Percentiles rank a stretch among this genome's conserved stretches.
These are phyloP conservation scores for Talaromyces pinophilus DNA, from an alignment of 2,329 filamentous ascomycete species.

Conservation along the genomic window DNA sequence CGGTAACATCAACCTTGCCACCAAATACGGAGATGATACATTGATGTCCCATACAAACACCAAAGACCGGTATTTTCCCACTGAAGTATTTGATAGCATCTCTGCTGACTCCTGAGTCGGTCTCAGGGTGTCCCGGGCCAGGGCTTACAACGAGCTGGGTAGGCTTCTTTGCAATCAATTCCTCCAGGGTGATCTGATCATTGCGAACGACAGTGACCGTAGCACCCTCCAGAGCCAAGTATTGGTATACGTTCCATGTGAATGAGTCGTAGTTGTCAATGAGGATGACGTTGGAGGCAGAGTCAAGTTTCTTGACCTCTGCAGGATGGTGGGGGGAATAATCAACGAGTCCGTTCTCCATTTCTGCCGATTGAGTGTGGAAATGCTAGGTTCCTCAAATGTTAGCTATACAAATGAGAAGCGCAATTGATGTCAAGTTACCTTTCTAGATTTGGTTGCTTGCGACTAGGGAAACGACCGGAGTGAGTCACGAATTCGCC, in stretches of 20 bases:
- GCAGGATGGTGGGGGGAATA: constrained; percentile 80
- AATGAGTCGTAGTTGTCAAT: constrained; percentile 99
- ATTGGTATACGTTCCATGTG: constrained; percentile 99
- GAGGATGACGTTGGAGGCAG: constrained; percentile 85
- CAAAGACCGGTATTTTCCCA: constrained; percentile 91
- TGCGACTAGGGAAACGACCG: neutral
- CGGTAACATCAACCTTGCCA: constrained; percentile 85
- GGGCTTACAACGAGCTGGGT: constrained; percentile 95
- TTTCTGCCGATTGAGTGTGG: constrained; percentile 21
- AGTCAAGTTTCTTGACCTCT: constrained; percentile 69
- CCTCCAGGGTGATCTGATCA: constrained; percentile 82
- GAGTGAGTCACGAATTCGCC: constrained; percentile 12
- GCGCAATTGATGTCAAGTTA: neutral
- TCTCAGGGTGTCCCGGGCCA: constrained; percentile 87
- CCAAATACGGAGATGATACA: constrained; percentile 96
- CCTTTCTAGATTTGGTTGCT: neutral
- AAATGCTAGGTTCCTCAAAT: neutral
- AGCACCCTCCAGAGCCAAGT: constrained; percentile 92
- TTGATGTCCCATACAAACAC: constrained; percentile 99
- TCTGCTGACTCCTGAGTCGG: constrained; percentile 90
- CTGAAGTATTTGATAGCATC: constrained; percentile 88
- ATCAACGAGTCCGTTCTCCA: constrained; percentile 60
- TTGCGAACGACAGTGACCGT: constrained; percentile 88
- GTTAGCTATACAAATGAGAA: neutral
- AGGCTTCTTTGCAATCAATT: constrained; percentile 78